A percentile compares a stretch with the other conserved stretches of the same genome.
phyloP scores from a whole-genome alignment of 2,329 filamentous ascomycete species.

The Xylariaceae sp. region DNA sequence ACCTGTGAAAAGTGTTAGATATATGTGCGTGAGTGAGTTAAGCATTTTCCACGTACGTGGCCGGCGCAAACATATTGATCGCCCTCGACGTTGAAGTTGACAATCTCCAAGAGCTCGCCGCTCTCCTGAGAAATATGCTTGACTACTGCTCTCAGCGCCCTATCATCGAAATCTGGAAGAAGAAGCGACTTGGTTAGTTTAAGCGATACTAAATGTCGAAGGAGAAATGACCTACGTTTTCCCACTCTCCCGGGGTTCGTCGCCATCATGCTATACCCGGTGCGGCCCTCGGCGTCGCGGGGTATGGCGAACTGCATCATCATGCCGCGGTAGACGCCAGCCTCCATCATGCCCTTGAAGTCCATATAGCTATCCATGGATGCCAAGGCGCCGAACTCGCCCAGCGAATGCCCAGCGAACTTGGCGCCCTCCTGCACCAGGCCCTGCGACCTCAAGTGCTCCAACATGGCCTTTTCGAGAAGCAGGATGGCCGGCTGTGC shows the following conservation, averaged over 20 bases:
- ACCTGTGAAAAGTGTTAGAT: conserved; percentile 5
- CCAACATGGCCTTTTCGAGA: conserved; percentile 99
- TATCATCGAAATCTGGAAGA: conserved; percentile 9
- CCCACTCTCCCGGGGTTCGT: conserved; percentile 12
- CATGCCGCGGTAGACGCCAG: conserved; percentile 11
- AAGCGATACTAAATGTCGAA: background rate
- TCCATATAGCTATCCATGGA: conserved; percentile 10
- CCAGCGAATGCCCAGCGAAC: conserved; percentile 13
- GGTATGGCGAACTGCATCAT: conserved; percentile 16
- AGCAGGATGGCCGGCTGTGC: conserved; percentile 94
- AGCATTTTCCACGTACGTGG: conserved; percentile 7
- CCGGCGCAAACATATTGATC: conserved; percentile 17
- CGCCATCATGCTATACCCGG: conserved; percentile 15
- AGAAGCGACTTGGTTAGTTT: conserved; percentile 6
- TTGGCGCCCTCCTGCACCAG: conserved; percentile 9
- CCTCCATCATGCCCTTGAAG: conserved; percentile 8
- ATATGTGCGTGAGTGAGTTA: background rate
- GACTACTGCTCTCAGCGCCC: conserved; percentile 6
- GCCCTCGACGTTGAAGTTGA: conserved; percentile 13
- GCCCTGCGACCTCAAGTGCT: conserved; percentile 34
- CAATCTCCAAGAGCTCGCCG: conserved; percentile 13
- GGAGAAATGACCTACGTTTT: conserved; percentile 8
- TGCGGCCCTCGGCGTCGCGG: conserved; percentile 10
- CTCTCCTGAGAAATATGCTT: conserved; percentile 8
- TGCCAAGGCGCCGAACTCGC: conserved; percentile 11